Conservation (phyloP, 176 grass and related monocot genomes). For the Triticum urartu region DNA sequence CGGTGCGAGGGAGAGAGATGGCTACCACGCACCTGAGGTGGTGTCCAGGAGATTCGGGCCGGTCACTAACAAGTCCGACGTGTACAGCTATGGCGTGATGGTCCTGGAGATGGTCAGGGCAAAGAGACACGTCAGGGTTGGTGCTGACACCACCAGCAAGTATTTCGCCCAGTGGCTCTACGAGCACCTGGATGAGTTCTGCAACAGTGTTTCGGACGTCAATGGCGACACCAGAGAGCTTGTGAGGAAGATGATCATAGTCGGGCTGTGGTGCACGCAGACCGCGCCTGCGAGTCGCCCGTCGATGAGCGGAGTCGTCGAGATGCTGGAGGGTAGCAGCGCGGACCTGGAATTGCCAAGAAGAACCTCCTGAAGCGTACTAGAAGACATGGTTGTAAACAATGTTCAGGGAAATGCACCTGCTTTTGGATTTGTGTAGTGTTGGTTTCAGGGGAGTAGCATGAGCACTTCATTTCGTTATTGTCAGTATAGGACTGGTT, state of each 20-base stretch:
- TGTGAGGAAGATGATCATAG: conserved; percentile 41
- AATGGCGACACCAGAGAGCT: conserved; percentile 40
- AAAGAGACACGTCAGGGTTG: conserved; percentile 23
- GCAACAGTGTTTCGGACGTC: conserved; percentile 15
- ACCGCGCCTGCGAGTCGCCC: conserved; percentile 36
- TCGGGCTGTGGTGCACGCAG: conserved; percentile 66
- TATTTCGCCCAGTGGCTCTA: conserved; percentile 66
- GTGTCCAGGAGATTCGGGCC: conserved; percentile 45
- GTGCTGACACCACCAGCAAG: conserved; percentile 19
- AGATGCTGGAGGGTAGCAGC: conserved; percentile 49
- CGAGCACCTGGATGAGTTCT: conserved; percentile 49
- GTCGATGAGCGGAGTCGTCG: conserved; percentile 39
- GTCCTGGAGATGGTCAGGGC: conserved; percentile 51
- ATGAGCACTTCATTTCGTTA: neutral
- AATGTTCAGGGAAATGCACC: neutral
- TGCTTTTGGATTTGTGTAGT: neutral
- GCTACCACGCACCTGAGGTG: conserved; percentile 59
- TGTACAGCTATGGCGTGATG: conserved; percentile 66
- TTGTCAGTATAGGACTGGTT: neutral
- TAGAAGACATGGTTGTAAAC: neutral
- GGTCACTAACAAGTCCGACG: conserved; percentile 45
- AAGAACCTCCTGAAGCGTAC: neutral
- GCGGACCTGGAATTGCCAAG: conserved; percentile 15
- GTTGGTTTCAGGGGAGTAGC: neutral
- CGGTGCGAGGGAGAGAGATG: conserved; percentile 20